Base-by-base conservation (phyloP, 106 monocot species). In the Ottelia alismoides region DNA sequence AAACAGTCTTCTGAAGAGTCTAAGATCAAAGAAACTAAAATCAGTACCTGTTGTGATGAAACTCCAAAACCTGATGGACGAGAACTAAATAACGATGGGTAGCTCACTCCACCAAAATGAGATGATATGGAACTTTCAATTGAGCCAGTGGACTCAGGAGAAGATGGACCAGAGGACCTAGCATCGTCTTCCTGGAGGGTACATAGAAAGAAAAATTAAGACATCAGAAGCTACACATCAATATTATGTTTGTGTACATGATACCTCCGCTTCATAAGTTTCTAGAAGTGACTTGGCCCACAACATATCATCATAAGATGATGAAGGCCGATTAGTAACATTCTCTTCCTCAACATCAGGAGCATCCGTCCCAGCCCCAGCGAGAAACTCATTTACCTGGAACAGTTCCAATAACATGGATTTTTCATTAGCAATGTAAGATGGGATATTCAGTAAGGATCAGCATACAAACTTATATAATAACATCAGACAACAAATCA, bases 161-260 rank as follows among this genome's bases (percentile, higher is more conserved):
- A 98, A 46, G 96, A 98, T 19, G 77, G 52, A 25, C 96, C 96
- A 45, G 88, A 88, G 16, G 81, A 96, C 62, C 74, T 79, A 28
- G 66, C 94, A 72, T 96, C 96, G 61, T 84, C 96, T 62, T 89
- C 96, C 96, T 96, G n/a, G n/a, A n/a, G n/a, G n/a, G n/a, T n/a
- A n/a, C n/a, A n/a, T n/a, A n/a, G n/a, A n/a, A n/a, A n/a, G n/a
- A n/a, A n/a, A n/a, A n/a, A n/a, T n/a, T n/a, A n/a, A n/a, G n/a
- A n/a, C n/a, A n/a, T n/a, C n/a, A n/a, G n/a, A n/a, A n/a, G n/a
- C n/a, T n/a, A n/a, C n/a, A n/a, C n/a, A n/a, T n/a, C n/a, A n/a
- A n/a, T n/a, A n/a, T n/a, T n/a, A n/a, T n/a, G n/a, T n/a, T n/a
- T n/a, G n/a, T n/a, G n/a, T n/a, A n/a, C 49, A 59, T 48, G 46